Evolutionary conservation across 176 grass and related monocot genomes (phyloP).

Genomic region (Triticum dicoccoides): DNA sequence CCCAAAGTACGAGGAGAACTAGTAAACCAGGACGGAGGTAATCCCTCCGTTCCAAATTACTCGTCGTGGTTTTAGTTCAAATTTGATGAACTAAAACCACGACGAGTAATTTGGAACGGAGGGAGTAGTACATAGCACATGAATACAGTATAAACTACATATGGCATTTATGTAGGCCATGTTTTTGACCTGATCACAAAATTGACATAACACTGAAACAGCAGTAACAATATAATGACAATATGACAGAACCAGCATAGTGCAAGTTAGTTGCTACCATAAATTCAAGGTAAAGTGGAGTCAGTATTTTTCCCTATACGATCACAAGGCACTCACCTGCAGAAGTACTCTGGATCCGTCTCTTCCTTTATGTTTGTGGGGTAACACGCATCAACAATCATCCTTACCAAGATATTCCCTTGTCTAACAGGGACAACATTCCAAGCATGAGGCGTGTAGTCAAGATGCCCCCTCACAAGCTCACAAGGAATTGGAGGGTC

Average conservation of each 20-base stretch:
- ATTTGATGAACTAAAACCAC: no score
- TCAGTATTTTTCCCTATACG: background rate
- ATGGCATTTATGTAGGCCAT: background rate
- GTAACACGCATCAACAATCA: constrained; percentile 94
- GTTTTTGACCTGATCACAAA: background rate
- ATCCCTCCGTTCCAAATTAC: no score
- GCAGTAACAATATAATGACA: background rate
- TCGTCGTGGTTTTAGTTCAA: no score
- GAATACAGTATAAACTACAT: background rate
- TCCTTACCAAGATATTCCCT: constrained; percentile 60
- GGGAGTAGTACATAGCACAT: background rate
- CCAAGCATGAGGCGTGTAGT: constrained; percentile 97
- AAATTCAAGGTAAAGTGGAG: background rate
- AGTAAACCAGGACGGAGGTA: no score
- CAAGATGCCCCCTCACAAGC: constrained; percentile 93
- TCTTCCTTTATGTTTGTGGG: constrained; percentile 95
- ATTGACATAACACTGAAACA: constrained; percentile 4
- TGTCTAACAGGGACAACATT: constrained; percentile 87
- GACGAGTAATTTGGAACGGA: no score
- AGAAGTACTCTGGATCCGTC: constrained; percentile 91
- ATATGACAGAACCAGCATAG: background rate
- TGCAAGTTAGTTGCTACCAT: constrained; percentile 4
- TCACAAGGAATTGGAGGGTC: constrained; percentile 96
- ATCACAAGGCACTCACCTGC: constrained; percentile 52
- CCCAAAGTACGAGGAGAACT: no score